Evolutionary conservation across 2,329 filamentous ascomycete genomes (phyloP).

Genomic region (Trichoderma gracile): DNA sequence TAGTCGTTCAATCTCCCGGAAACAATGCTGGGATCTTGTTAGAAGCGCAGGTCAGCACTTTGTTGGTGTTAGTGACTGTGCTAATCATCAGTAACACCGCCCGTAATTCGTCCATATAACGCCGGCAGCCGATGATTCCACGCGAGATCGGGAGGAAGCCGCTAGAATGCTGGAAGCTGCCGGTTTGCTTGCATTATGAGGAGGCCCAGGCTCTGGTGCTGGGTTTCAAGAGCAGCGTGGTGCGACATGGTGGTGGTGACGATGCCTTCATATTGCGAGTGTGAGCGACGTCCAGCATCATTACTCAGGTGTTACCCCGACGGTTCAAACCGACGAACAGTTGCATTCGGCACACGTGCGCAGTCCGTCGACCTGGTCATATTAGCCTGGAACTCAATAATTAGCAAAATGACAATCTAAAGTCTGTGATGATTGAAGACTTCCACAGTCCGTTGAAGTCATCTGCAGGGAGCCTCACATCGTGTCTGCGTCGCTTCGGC

Average conservation of each 20-base stretch:
- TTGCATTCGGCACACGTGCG: too few species aligned
- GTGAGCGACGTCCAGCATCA: neutral
- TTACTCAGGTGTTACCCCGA: neutral
- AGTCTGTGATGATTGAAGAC: too few species aligned
- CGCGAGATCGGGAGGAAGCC: conserved; percentile 15
- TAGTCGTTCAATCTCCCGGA: neutral
- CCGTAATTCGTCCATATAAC: neutral
- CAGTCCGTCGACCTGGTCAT: too few species aligned
- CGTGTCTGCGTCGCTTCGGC: too few species aligned
- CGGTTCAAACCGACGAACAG: neutral
- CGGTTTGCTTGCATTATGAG: neutral
- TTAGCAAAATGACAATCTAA: too few species aligned
- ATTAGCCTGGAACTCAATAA: too few species aligned
- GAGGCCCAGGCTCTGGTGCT: neutral
- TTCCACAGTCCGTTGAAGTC: too few species aligned
- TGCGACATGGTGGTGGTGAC: conserved; percentile 4
- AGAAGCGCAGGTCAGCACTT: too few species aligned
- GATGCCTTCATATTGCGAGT: neutral
- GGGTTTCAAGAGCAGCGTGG: conserved; percentile 16
- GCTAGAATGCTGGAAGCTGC: neutral
- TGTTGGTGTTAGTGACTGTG: neutral
- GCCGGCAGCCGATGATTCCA: neutral
- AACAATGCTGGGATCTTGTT: too few species aligned
- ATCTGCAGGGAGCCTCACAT: too few species aligned
- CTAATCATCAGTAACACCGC: too few species aligned